These are phyloP conservation scores for Metschnikowia shivogae DNA, from an alignment of 805 yeast species.

Conservation along the genomic window DNA sequence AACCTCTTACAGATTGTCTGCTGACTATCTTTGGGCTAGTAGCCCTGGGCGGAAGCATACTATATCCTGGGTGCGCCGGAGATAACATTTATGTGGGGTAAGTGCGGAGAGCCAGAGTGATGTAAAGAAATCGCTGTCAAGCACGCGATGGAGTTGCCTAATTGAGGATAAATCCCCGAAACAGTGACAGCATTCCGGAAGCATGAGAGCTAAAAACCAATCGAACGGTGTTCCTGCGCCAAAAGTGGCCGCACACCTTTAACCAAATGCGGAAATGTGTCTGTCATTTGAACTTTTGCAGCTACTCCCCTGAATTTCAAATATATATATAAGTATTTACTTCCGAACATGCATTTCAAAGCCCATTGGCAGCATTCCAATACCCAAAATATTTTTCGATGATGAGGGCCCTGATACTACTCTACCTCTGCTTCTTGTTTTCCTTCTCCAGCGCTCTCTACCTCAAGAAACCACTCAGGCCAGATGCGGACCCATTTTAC, in stretches of 20 bases:
- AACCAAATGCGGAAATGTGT: too few species aligned
- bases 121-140: too few species aligned
- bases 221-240: not conserved
- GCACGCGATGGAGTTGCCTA: too few species aligned
- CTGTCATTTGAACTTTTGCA: too few species aligned
- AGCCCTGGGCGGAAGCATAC: not conserved
- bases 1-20: not conserved
- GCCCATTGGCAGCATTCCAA: too few species aligned
- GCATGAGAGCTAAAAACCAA: too few species aligned
- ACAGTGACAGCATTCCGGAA: too few species aligned
- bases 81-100: not conserved
- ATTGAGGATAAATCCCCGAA: too few species aligned
- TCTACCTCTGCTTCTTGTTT: not conserved
- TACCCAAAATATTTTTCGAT: not conserved
- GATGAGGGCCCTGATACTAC: not conserved
- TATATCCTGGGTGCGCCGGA: not conserved
- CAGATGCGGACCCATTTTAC: constrained; percentile 7
- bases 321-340: too few species aligned
- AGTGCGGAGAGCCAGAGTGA: not conserved
- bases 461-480: constrained; percentile 1
- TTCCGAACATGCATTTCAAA: too few species aligned
- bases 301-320: too few species aligned
- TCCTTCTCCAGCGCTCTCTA: not conserved
- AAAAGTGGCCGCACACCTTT: too few species aligned
- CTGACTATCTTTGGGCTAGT: not conserved